Base-by-base conservation (phyloP, 2,329 filamentous ascomycete species). In the Xylariaceae sp. region DNA sequence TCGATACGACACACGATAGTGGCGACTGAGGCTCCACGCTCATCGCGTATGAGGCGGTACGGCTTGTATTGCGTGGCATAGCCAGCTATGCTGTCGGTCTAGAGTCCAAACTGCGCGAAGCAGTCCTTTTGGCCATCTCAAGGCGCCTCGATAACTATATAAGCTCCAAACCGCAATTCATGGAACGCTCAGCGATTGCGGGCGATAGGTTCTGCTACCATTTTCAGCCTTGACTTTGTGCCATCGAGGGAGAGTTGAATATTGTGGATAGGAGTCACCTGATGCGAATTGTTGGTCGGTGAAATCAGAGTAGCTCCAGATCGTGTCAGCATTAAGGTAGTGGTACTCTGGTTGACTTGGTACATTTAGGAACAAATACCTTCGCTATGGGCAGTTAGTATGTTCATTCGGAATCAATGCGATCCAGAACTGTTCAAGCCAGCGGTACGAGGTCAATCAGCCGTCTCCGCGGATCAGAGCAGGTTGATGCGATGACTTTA, bases 211-310 rank as follows among this genome's bases (percentile, higher is more conserved):
- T 75, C 72, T 11, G 73, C 73, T 5, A 72, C 71, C 73, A 75
- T 75, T 56, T 75, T 72, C 5, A 75, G 58, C 1, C 71, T 71
- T 1, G 67, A 71, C 55, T 75, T 75, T 6, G 73, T 75, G n/a
- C 73, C 73, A 48, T 75, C 71, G 2, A 75, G 61, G 61, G 74
- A 75, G 68, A 72, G 55, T 75, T 75, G 66, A 75, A 75, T 69
- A 75, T 75, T 42, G 71, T 5, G 70, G 68, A 54, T 75, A 75
- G 58, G 75, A 71, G 52, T 74, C 71, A 3, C 62, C 70, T 0
- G 60, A 65, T 0, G 64, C 66, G 5, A 73, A 58, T 58, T 75
- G 72, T 56, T 74, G 71, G 32, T 69, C 60, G 0, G 71, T 72
- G 54, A 75, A 73, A 9, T 71, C 72, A 43, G 75, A 75, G 51